Base-by-base conservation (phyloP, 2,329 filamentous ascomycete genomes). In the Davidsoniella neocaledoniae region DNA sequence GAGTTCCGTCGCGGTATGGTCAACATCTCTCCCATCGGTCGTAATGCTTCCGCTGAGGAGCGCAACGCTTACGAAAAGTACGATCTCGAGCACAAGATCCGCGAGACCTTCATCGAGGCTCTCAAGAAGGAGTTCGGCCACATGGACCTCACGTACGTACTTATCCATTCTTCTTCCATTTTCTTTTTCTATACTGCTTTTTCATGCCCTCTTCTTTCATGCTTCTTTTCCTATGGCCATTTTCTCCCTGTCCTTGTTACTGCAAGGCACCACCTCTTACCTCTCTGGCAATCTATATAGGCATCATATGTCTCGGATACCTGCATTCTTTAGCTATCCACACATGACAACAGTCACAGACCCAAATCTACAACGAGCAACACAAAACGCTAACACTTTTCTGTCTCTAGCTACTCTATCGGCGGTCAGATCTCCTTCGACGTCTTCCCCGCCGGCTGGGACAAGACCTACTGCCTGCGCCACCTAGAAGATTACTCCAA, bases 371-470 rank as follows among this genome's bases (percentile, higher is more conserved):
- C 21, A 23, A 25, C n/a, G 2, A 10, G 7, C 17, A 3, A 29
- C n/a, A 37, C 43, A 37, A 46, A 47, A 25, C 25, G 29, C 29
- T 25, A 23, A 25, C 10, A 12, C 8, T 21, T 40, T 17, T 46
- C 45, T 36, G 6, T 46, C 17, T 29, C 17, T 36, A 88, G 84
- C 53, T 95, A 83, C 72, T 90, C 86, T 55, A 94, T 98, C 59
- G 91, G 91, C 58, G 91, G 91, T 48, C 86, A 95, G 63, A 95
- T 98, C 67, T 95, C 88, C 53, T 98, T 98, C 65, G 91, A 98
- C 63, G 84, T 96, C 60, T 98, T 98, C 75, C 91, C 91, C 56
- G 77, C 72, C 2, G 91, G 91, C 61, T 98, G 91, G 91, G 91
- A 98, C 70, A 98, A 96, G 79, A 94, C 86, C 8, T 98, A 94